phyloP scores from a whole-genome alignment of 768 basidiomycete species.

The Cytidiella melzeri region DNA sequence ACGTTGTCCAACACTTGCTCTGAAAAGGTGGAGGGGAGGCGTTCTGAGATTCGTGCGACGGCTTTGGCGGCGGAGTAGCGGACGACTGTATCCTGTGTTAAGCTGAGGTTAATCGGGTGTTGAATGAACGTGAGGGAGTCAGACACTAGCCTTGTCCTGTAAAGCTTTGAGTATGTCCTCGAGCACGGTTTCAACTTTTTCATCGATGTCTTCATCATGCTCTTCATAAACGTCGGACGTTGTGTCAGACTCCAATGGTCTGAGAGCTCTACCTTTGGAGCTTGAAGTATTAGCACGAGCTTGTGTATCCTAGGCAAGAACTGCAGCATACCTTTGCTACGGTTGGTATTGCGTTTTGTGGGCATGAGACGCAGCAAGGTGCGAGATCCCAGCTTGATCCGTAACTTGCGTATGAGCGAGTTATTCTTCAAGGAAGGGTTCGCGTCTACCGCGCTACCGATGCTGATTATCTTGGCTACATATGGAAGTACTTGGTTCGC shows the following conservation, averaged over 20 bases:
- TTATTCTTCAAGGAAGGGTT: constrained; percentile 42
- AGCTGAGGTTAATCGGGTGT: constrained; percentile 8
- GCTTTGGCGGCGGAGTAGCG: constrained; percentile 95
- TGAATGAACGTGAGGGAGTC: neutral
- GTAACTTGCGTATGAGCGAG: constrained; percentile 62
- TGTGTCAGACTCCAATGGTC: constrained; percentile 13
- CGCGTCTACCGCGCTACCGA: constrained; percentile 38
- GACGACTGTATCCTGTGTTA: constrained; percentile 79
- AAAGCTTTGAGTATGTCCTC: constrained; percentile 67
- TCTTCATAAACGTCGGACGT: too few relatives aligned
- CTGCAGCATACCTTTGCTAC: constrained; percentile 35
- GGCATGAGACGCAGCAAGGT: constrained; percentile 59
- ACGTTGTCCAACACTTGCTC: constrained; percentile 80
- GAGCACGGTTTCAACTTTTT: constrained; percentile 68
- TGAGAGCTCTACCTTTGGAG: constrained; percentile 18
- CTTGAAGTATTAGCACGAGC: neutral
- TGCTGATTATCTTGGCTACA: constrained; percentile 36
- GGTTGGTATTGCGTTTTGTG: constrained; percentile 29
- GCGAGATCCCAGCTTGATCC: constrained; percentile 62
- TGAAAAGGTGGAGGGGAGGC: constrained; percentile 69
- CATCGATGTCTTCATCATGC: constrained; percentile 47
- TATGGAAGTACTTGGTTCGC: constrained; percentile 43
- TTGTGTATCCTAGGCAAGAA: neutral
- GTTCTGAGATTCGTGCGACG: constrained; percentile 75
- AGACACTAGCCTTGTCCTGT: constrained; percentile 66